A percentile compares a stretch with the other conserved stretches of the same genome.
phyloP scores from a whole-genome alignment of 768 basidiomycete species.

The Filobasidium wieringae region DNA sequence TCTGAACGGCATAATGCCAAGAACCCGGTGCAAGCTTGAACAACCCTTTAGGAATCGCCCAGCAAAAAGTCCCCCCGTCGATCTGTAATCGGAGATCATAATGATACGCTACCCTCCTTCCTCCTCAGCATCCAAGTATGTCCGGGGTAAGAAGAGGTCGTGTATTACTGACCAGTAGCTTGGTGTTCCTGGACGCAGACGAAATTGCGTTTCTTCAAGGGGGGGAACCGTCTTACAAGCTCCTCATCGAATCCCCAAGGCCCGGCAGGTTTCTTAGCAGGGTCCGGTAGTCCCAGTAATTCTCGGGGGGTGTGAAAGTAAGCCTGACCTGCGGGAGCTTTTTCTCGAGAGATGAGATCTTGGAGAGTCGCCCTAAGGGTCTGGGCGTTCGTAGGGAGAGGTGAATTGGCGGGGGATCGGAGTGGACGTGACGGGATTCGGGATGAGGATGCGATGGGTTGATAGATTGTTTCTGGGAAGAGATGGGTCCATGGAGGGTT shows the following conservation, averaged over 20 bases:
- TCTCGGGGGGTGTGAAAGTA: slow-evolving; percentile 4
- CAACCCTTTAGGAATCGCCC: slow-evolving; percentile 14
- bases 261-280: neutral
- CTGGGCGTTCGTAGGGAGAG: no score
- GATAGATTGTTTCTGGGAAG: no score
- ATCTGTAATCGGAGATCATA: slow-evolving; percentile 12
- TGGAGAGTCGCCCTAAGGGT: neutral
- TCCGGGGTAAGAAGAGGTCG: neutral
- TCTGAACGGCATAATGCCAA: slow-evolving; percentile 9
- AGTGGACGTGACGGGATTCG: no score
- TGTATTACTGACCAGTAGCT: slow-evolving; percentile 9
- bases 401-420: no score
- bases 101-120: slow-evolving; percentile 9
- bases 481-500: no score
- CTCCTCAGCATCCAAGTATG: no score
- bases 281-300: neutral
- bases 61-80: slow-evolving; percentile 8
- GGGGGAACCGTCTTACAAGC: slow-evolving; percentile 6
- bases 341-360: neutral
- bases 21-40: neutral
- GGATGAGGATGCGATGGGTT: no score
- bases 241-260: slow-evolving; percentile 6
- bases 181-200: slow-evolving; percentile 11
- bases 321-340: neutral
- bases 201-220: slow-evolving; percentile 9